Evolutionary conservation across 495 filamentous ascomycete genomes (phyloP), one percentile per base, ranked within the genome.

Genomic region (Immersiella caudata): DNA sequence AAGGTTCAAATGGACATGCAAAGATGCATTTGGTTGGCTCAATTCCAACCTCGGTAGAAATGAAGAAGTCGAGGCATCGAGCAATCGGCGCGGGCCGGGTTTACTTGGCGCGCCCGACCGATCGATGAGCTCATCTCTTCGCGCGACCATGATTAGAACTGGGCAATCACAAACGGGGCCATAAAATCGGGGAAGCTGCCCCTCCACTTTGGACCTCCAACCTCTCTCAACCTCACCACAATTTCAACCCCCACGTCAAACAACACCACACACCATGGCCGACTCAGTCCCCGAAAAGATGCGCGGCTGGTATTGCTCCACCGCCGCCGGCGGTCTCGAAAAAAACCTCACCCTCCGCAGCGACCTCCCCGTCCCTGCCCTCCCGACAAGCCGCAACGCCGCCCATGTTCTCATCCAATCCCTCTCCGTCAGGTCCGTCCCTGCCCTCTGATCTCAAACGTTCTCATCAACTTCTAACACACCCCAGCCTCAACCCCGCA

Each of bases 401-500:
- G 75, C 87, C 65, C 64, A 73, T 21, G 64, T 87, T 29, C 84
- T 92, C 25, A 76, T 92, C 54, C 76, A 84, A 58, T 85, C 91
- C 7, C 71, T 86, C 60, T 74, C 81, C 59, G 78, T n/a, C n/a
- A n/a, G n/a, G n/a, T n/a, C n/a, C n/a, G n/a, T n/a, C n/a, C n/a
- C n/a, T n/a, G n/a, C n/a, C n/a, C n/a, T n/a, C n/a, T n/a, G n/a
- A n/a, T n/a, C n/a, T n/a, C n/a, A n/a, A n/a, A n/a, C n/a, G n/a
- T n/a, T n/a, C n/a, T n/a, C n/a, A n/a, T n/a, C n/a, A n/a, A n/a
- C n/a, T n/a, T n/a, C n/a, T n/a, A n/a, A n/a, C n/a, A n/a, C n/a
- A n/a, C n/a, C n/a, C 79, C 12, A 74, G 84, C 18, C 75, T 92
- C 59, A 93, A 93, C 76, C 90, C 90, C 1, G 85, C 86, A 29